phyloP scores from a whole-genome alignment of 2,329 filamentous ascomycete species.

The Blastomyces emzantsi region DNA sequence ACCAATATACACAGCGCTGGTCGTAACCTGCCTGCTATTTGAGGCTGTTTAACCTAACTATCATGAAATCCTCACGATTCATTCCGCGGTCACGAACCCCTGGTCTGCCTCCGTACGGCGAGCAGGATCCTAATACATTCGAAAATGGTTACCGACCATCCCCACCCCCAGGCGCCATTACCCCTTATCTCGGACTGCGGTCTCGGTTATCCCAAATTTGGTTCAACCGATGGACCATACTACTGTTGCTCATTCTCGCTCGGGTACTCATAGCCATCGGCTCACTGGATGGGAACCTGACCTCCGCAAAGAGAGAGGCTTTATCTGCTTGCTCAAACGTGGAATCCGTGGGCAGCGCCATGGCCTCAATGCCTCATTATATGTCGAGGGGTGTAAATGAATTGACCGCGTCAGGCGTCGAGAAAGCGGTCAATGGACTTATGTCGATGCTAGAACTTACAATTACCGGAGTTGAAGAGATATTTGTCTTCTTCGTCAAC shows the following conservation, averaged over 20 bases:
- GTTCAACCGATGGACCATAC: slow-evolving; percentile 95
- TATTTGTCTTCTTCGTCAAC: slow-evolving; percentile 87
- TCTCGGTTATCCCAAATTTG: slow-evolving; percentile 90
- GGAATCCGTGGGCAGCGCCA: slow-evolving; percentile 83
- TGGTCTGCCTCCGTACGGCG: slow-evolving; percentile 34
- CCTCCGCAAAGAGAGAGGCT: slow-evolving; percentile 67
- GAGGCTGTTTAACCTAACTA: slow-evolving; percentile 6
- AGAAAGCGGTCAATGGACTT: slow-evolving; percentile 69
- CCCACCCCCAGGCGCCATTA: slow-evolving; percentile 59
- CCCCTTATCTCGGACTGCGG: slow-evolving; percentile 84
- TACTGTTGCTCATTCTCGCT: slow-evolving; percentile 75
- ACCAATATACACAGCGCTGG: slow-evolving; percentile 9
- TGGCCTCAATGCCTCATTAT: slow-evolving; percentile 98
- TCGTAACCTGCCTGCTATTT: slow-evolving; percentile 4
- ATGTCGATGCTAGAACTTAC: slow-evolving; percentile 69
- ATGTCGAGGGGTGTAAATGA: slow-evolving; percentile 82
- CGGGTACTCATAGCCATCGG: slow-evolving; percentile 68
- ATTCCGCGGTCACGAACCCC: slow-evolving; percentile 28
- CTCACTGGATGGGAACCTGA: slow-evolving; percentile 64
- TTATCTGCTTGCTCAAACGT: slow-evolving; percentile 84
- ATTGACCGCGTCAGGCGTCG: slow-evolving; percentile 68
- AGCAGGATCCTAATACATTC: slow-evolving; percentile 27
- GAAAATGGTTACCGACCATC: slow-evolving; percentile 47
- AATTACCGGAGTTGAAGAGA: slow-evolving; percentile 72
- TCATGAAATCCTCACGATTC: slow-evolving; percentile 29